Base-by-base conservation (phyloP, 1,139 yeast genomes). In the Kodamaea suecica region DNA sequence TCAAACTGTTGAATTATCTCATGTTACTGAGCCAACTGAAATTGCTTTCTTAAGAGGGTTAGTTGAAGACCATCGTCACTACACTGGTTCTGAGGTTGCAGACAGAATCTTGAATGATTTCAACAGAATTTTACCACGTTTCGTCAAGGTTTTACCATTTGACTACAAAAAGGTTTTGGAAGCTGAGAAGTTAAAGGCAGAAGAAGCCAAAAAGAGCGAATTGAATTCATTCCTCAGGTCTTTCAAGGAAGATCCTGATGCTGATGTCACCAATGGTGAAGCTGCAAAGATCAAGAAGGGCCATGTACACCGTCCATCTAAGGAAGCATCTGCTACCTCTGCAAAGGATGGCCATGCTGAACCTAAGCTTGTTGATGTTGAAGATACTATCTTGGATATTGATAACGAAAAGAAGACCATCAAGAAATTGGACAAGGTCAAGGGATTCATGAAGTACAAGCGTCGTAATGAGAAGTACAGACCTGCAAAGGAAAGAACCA, bases 51-150 rank as follows among this genome's bases (percentile, higher is more conserved):
- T 92, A 53, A 83, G 96, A 58, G 95, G 95, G 24, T 73, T 92
- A 57, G 80, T 92, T 52, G 97, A 92, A 63, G 96, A 92, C 53
- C 97, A 92, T 61, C 82, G 90, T 52, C 95, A 88, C 59, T 88
- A 84, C 76, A 92, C 97, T 39, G 85, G 82, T 24, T 92, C 97
- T 23, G 94, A 84, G 56, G 76, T 92, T 45, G 97, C 97, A 34
- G 85, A 80, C 49, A 76, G 84, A 42, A 76, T 92, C 43, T 75
- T 92, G 69, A 73, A 68, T 44, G 90, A 88, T 62, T 92, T 92
- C 73, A 86, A 88, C 73, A 76, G 95, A 53, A 76, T 84, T 58
- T 70, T 92, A 56, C 88, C 92, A 35, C 78, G 92, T 46, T 88
- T 92, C 57, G 96, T 90, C 50, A 90, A 90, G 71, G 97, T 92